phyloP scores from a whole-genome alignment of 2,329 filamentous ascomycete species.

The Alternaria ethzedia region DNA sequence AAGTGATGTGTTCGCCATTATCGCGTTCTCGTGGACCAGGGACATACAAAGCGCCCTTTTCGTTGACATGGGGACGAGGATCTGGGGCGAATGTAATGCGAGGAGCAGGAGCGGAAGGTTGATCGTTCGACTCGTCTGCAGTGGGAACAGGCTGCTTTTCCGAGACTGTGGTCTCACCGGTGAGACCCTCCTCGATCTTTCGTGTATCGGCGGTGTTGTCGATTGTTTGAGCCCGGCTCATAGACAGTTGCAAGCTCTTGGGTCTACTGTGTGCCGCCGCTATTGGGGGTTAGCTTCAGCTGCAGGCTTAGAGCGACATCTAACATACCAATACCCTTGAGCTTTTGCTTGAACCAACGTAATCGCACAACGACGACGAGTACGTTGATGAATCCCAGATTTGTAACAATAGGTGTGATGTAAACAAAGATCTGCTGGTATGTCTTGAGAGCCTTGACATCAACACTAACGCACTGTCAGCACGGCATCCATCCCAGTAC shows the following conservation, averaged over 20 bases:
- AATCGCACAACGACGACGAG: slow-evolving; percentile 89
- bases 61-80: not conserved
- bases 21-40: slow-evolving; percentile 11
- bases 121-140: not conserved
- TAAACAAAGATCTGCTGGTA: slow-evolving; percentile 59
- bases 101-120: not conserved
- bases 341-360: slow-evolving; percentile 98
- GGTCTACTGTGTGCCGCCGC: slow-evolving; percentile 64
- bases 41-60: slow-evolving; percentile 5
- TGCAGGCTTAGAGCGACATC: not conserved
- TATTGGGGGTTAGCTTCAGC: not conserved
- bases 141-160: not conserved
- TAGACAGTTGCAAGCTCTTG: not conserved
- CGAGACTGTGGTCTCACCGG: slow-evolving; percentile 4
- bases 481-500: not conserved
- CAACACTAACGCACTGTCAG: slow-evolving; percentile 46
- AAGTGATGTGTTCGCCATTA: not conserved
- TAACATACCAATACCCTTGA: slow-evolving; percentile 74
- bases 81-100: slow-evolving; percentile 14
- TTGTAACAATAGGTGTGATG: slow-evolving; percentile 45
- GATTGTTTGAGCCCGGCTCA: not conserved
- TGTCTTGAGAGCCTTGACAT: slow-evolving; percentile 54
- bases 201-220: not conserved
- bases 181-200: slow-evolving; percentile 8
- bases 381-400: slow-evolving; percentile 54